Percentiles rank a stretch among this genome's conserved stretches.
phyloP scores from a whole-genome alignment of 352 stramenopile genomes.

The Pythium apleroticum region DNA sequence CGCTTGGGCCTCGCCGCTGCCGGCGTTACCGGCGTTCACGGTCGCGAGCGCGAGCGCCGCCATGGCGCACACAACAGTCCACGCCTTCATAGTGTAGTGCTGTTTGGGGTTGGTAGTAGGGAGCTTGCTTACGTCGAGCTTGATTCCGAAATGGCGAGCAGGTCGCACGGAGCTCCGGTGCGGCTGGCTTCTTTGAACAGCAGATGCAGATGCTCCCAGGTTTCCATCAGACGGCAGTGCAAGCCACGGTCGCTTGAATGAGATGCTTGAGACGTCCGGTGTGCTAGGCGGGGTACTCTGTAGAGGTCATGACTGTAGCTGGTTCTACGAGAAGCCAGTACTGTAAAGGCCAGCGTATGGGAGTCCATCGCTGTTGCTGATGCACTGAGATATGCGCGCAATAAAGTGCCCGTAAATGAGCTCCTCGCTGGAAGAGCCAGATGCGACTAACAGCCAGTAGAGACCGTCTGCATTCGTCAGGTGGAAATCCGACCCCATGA shows the following conservation, averaged over 20 bases:
- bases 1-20: not conserved
- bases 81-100: conserved; percentile 15
- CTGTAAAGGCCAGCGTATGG: not conserved
- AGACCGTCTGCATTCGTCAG: not conserved
- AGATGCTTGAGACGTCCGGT: not conserved
- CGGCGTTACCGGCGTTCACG: not conserved
- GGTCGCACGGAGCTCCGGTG: not conserved
- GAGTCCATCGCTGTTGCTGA: not conserved
- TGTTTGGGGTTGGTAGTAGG: not conserved
- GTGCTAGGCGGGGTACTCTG: not conserved
- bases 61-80: conserved; percentile 19
- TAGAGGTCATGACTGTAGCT: not conserved
- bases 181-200: not conserved
- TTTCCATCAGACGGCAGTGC: not conserved
- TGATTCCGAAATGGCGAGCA: conserved; percentile 2
- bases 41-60: conserved; percentile 17
- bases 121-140: not conserved
- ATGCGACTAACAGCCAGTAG: not conserved
- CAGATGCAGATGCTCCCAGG: not conserved
- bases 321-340: not conserved
- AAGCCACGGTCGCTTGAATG: not conserved
- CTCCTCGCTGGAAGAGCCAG: not conserved
- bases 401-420: not conserved
- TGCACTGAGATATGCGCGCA: not conserved
- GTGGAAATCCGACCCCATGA: not conserved